Conservation (phyloP, 305 asterid species). For the Fraxinus ornus region DNA sequence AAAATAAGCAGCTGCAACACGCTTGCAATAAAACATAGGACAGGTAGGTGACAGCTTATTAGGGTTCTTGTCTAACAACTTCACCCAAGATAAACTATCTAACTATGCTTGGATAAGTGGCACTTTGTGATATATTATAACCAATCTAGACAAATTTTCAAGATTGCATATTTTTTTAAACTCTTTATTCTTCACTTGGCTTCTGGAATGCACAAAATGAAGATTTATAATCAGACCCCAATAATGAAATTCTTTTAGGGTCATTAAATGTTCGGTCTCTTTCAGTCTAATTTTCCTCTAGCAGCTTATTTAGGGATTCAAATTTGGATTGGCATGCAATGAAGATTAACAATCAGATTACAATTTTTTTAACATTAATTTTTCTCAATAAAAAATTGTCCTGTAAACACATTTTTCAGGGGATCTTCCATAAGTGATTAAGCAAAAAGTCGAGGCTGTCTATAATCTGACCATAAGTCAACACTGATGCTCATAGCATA, state of each 20-base stretch:
- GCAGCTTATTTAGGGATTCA: neutral
- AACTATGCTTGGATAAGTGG: conserved; percentile 1
- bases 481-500: conserved; percentile 1
- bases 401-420: neutral
- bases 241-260: neutral
- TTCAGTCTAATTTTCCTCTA: neutral
- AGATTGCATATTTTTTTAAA: neutral
- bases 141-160: neutral
- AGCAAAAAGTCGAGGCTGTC: neutral
- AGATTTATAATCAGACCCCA: neutral
- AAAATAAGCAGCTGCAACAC: neutral
- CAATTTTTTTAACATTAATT: neutral
- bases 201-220: neutral
- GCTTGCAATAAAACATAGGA: neutral
- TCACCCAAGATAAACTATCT: neutral
- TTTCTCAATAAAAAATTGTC: neutral
- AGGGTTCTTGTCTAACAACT: neutral
- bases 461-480: neutral
- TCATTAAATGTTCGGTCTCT: neutral
- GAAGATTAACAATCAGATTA: neutral
- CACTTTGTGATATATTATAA: neutral
- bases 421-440: neutral
- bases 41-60: neutral
- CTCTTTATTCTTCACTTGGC: neutral
- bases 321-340: neutral